Percentiles rank a stretch among this genome's conserved stretches.
Conservation (phyloP, 768 basidiomycete species). For the Gymnopilus junonius region DNA sequence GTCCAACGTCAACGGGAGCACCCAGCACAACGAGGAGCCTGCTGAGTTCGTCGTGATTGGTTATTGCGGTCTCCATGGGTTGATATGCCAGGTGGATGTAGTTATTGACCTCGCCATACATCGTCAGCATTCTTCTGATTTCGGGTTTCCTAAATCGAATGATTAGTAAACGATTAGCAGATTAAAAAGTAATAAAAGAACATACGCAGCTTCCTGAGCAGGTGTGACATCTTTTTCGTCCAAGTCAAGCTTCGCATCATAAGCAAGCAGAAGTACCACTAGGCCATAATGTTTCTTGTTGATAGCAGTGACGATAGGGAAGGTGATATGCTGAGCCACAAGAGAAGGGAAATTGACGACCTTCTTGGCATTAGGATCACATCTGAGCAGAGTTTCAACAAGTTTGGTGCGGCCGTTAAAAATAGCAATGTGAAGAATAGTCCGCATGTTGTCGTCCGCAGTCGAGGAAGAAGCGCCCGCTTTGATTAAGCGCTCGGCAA, state of each 20-base stretch:
- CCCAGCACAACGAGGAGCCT: constrained; percentile 44
- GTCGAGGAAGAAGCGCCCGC: constrained; percentile 47
- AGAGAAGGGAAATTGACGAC: constrained; percentile 44
- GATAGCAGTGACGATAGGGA: constrained; percentile 46
- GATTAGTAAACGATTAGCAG: neutral
- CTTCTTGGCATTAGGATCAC: constrained; percentile 42
- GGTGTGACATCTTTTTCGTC: constrained; percentile 39
- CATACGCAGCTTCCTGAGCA: constrained; percentile 39
- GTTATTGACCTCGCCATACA: constrained; percentile 26
- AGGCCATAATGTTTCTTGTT: constrained; percentile 35
- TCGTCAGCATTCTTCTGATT: constrained; percentile 18
- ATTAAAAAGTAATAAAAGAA: neutral
- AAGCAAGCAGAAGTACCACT: constrained; percentile 41
- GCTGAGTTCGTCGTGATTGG: constrained; percentile 38
- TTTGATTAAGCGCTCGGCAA: constrained; percentile 44
- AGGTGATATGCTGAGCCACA: constrained; percentile 27
- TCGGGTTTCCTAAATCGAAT: constrained; percentile 15
- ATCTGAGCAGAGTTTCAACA: constrained; percentile 43
- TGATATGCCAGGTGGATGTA: constrained; percentile 30
- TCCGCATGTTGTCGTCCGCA: constrained; percentile 39
- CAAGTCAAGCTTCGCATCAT: constrained; percentile 42
- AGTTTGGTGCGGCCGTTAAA: constrained; percentile 38
- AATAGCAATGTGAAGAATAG: constrained; percentile 47
- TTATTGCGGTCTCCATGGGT: constrained; percentile 45
- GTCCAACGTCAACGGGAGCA: constrained; percentile 36